Conservation (phyloP, 1,284 basidiomycete species). For the Heterobasidion irregulare region DNA sequence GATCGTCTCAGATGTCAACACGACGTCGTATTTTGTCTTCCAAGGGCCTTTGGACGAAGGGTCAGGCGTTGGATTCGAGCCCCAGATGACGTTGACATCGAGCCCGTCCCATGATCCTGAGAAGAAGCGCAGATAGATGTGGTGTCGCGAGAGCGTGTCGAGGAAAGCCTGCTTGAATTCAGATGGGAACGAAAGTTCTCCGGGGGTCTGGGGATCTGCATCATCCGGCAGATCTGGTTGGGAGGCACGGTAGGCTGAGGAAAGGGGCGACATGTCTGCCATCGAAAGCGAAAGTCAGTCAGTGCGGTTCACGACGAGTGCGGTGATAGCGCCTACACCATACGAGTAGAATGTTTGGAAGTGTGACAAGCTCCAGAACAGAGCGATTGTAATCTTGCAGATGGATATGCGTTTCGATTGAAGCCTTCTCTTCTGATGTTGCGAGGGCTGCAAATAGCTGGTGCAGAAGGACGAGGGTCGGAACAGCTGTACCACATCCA, state of each 20-base stretch:
- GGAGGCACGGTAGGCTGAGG: constrained; percentile 27
- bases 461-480: constrained; percentile 67
- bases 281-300: background rate
- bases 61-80: background rate
- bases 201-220: constrained; percentile 20
- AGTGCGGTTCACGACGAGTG: background rate
- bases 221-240: constrained; percentile 5
- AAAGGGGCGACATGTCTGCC: constrained; percentile 43
- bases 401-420: constrained; percentile 51
- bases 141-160: constrained; percentile 39
- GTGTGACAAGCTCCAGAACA: constrained; percentile 77
- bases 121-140: constrained; percentile 68
- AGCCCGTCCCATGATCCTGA: constrained; percentile 76
- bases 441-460: constrained; percentile 40
- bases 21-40: constrained; percentile 46
- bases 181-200: constrained; percentile 56
- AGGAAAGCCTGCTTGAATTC: constrained; percentile 61
- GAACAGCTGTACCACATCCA: constrained; percentile 90
- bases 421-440: constrained; percentile 4
- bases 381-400: constrained; percentile 91
- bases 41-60: constrained; percentile 1
- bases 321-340: constrained; percentile 57
- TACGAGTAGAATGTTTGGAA: constrained; percentile 83
- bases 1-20: constrained; percentile 91
- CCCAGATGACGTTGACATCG: constrained; percentile 17